phyloP scores from a whole-genome alignment of 495 filamentous ascomycete genomes.

The Corynascus novoguineensis region DNA sequence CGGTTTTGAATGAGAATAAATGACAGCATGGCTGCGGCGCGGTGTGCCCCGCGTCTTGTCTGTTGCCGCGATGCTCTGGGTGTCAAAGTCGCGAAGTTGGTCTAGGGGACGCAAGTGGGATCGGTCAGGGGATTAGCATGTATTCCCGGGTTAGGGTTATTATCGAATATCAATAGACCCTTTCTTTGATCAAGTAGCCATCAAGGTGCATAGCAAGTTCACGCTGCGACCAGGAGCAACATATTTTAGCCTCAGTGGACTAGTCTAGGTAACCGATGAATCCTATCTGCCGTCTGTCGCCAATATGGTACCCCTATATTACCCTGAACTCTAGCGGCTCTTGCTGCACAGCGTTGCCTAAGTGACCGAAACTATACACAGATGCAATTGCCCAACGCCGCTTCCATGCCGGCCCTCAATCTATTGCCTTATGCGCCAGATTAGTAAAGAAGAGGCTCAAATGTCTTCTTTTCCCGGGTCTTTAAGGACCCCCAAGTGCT shows the following conservation, averaged over 20 bases:
- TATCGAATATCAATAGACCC: background rate
- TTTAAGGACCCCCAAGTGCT: too few species aligned
- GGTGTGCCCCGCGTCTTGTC: conserved; percentile 8
- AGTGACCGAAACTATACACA: background rate
- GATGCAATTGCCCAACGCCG: background rate
- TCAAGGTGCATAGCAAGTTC: background rate
- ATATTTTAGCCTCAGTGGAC: background rate
- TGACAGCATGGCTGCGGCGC: conserved; percentile 56
- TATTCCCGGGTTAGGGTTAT: conserved; percentile 12
- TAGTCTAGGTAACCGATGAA: background rate
- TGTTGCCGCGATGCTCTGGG: conserved; percentile 7
- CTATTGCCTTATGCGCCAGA: background rate
- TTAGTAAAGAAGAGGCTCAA: too few species aligned
- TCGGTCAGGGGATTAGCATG: background rate
- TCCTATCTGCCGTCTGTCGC: background rate
- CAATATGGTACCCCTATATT: background rate
- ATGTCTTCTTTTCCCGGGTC: too few species aligned
- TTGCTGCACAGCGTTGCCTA: background rate
- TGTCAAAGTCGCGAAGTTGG: conserved; percentile 3
- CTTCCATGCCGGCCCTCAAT: background rate
- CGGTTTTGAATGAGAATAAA: conserved; percentile 97
- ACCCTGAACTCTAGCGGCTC: background rate
- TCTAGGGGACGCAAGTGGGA: background rate
- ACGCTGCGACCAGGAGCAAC: background rate
- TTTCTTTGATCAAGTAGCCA: background rate